A percentile compares a stretch with the other conserved stretches of the same genome.
Evolutionary conservation across 2,329 filamentous ascomycete genomes (phyloP).

Genomic region (Metarhizium album): DNA sequence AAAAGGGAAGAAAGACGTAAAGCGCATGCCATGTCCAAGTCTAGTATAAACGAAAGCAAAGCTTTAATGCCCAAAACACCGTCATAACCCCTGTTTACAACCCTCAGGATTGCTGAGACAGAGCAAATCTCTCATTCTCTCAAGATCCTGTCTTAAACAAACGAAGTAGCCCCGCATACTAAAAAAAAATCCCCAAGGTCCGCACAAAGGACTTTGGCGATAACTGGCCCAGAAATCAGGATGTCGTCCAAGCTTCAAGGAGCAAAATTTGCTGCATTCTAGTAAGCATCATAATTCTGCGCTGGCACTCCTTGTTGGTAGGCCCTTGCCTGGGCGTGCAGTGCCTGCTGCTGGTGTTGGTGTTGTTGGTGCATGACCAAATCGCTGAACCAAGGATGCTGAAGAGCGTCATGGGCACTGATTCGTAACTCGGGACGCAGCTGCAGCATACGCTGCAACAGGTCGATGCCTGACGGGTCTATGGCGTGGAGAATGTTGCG

Average conservation of each 20-base stretch:
- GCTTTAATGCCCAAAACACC: not conserved
- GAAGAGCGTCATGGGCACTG: conserved; percentile 73
- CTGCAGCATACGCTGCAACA: conserved; percentile 85
- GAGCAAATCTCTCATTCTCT: not conserved
- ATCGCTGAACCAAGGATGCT: conserved; percentile 88
- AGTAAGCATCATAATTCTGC: conserved; percentile 27
- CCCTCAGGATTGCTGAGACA: not conserved
- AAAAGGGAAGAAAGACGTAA: not conserved
- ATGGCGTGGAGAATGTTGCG: conserved; percentile 81
- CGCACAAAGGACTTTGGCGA: not conserved
- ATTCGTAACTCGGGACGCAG: conserved; percentile 84
- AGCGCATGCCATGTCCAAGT: not conserved
- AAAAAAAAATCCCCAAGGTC: not conserved
- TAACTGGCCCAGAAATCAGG: not conserved
- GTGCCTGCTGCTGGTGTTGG: conserved; percentile 19
- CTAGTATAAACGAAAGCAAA: not conserved
- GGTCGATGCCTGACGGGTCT: conserved; percentile 74
- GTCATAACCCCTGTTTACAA: not conserved
- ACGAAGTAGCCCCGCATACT: not conserved
- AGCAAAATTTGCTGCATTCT: conserved; percentile 6
- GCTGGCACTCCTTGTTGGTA: conserved; percentile 29
- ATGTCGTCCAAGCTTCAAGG: not conserved
- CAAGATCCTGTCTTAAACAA: not conserved
- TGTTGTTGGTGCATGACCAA: conserved; percentile 47
- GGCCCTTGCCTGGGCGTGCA: conserved; percentile 31